Conservation (phyloP, 768 basidiomycete genomes). For the Lyophyllum shimeji region DNA sequence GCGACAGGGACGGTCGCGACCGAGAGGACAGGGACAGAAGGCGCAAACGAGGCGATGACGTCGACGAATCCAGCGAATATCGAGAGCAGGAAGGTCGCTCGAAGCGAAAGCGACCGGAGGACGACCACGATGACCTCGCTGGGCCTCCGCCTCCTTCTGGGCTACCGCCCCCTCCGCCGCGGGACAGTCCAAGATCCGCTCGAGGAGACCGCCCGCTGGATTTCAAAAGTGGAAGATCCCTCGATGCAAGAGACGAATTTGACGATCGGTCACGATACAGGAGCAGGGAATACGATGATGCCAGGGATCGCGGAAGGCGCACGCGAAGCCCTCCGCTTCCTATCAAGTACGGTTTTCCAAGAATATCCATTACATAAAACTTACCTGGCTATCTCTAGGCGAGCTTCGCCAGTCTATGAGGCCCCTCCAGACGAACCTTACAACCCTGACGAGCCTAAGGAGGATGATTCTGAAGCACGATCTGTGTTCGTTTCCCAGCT, state of each 20-base stretch:
- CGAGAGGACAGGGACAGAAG: constrained; percentile 55
- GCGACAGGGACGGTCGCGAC: too few species aligned
- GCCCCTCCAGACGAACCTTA: constrained; percentile 64
- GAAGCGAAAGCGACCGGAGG: constrained; percentile 68
- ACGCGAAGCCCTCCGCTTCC: constrained; percentile 45
- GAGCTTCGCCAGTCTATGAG: constrained; percentile 73
- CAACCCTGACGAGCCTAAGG: constrained; percentile 86
- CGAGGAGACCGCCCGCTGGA: constrained; percentile 57
- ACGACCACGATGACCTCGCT: constrained; percentile 42
- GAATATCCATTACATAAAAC: constrained; percentile 6
- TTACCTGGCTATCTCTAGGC: constrained; percentile 37
- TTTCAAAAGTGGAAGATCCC: constrained; percentile 45
- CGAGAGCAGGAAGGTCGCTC: constrained; percentile 53
- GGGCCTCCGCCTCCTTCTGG: constrained; percentile 36
- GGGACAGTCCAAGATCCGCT: constrained; percentile 49
- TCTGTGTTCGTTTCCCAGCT: constrained; percentile 99
- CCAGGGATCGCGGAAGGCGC: constrained; percentile 28
- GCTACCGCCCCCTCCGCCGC: constrained; percentile 42
- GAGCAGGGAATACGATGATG: constrained; percentile 35
- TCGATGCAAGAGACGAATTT: constrained; percentile 60
- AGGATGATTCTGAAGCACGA: constrained; percentile 97
- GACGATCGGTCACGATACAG: constrained; percentile 52
- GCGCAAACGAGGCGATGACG: constrained; percentile 68
- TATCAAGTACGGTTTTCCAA: constrained; percentile 38
- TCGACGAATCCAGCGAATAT: constrained; percentile 44